phyloP scores from a whole-genome alignment of 192 early-diverging fungal species.

The Umbelopsis vinacea region DNA sequence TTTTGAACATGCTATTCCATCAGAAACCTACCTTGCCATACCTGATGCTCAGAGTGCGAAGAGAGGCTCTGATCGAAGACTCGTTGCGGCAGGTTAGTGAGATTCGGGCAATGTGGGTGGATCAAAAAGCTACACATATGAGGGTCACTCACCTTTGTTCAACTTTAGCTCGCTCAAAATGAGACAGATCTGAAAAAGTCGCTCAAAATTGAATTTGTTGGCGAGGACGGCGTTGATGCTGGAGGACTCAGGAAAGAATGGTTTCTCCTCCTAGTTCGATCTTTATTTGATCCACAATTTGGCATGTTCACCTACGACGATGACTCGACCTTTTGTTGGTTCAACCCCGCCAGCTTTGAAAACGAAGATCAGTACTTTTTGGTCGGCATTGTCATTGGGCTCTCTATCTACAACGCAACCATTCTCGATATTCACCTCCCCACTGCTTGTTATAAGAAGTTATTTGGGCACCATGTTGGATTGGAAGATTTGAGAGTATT shows the following conservation, averaged over 20 bases:
- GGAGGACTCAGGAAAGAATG: constrained; percentile 97
- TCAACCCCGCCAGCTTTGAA: constrained; percentile 78
- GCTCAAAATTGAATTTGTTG: constrained; percentile 88
- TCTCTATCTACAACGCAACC: constrained; percentile 94
- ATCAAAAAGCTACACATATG: too few relatives aligned
- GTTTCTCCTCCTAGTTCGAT: constrained; percentile 91
- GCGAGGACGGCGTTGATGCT: constrained; percentile 95
- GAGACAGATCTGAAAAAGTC: constrained; percentile 90
- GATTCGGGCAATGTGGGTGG: neutral
- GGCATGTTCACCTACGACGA: constrained; percentile 83
- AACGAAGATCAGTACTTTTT: constrained; percentile 84
- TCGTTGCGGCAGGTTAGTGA: constrained; percentile 67
- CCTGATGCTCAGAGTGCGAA: constrained; percentile 62
- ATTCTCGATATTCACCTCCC: constrained; percentile 89
- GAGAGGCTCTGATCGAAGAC: constrained; percentile 73
- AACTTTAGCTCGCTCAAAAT: constrained; percentile 61
- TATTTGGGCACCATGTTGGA: constrained; percentile 73
- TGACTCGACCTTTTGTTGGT: constrained; percentile 69
- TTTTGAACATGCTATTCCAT: constrained; percentile 63
- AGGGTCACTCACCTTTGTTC: too few relatives aligned
- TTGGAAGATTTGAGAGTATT: constrained; percentile 82
- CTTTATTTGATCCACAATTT: constrained; percentile 92
- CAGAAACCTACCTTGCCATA: constrained; percentile 54
- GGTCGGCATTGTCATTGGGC: constrained; percentile 89
- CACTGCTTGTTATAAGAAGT: constrained; percentile 86